Conservation (phyloP, 768 basidiomycete genomes). For the Auricularia auricula-judae region DNA sequence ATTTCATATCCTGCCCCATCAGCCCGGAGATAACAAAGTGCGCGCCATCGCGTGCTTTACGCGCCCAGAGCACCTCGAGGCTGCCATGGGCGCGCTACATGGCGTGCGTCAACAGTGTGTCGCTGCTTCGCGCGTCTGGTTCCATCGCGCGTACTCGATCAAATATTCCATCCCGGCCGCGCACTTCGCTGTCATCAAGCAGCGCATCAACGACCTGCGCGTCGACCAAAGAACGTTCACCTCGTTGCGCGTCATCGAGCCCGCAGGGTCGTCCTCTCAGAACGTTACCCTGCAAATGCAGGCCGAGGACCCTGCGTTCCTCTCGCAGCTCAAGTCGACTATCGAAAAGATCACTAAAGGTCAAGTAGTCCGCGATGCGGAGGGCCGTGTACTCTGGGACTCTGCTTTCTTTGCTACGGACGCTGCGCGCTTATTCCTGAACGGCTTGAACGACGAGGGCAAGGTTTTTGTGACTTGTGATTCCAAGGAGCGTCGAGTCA, state of each 20-base stretch:
- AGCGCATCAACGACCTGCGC: constrained; percentile 24
- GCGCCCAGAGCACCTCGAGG: constrained; percentile 38
- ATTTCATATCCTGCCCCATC: constrained; percentile 41
- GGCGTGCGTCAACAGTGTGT: constrained; percentile 32
- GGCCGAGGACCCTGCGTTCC: constrained; percentile 35
- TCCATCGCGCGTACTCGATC: constrained; percentile 44
- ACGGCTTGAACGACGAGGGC: not conserved
- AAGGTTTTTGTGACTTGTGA: not conserved
- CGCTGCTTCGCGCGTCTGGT: constrained; percentile 35
- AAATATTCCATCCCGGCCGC: constrained; percentile 29
- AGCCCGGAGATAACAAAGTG: constrained; percentile 38
- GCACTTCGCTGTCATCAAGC: constrained; percentile 38
- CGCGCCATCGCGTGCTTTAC: constrained; percentile 48
- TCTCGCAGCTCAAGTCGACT: constrained; percentile 47
- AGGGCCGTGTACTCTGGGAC: constrained; percentile 17
- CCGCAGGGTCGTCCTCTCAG: not conserved
- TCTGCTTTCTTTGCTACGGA: not conserved
- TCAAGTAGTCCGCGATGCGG: constrained; percentile 42
- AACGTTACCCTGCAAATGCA: constrained; percentile 34
- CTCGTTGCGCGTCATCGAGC: constrained; percentile 23
- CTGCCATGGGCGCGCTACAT: constrained; percentile 39
- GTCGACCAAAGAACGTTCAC: constrained; percentile 17
- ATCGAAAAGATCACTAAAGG: constrained; percentile 55
- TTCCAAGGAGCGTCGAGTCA: not conserved
- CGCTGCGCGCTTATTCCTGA: not conserved